phyloP scores from a whole-genome alignment of 148 eudicot species.

The Vaccinium vitisidaea region DNA sequence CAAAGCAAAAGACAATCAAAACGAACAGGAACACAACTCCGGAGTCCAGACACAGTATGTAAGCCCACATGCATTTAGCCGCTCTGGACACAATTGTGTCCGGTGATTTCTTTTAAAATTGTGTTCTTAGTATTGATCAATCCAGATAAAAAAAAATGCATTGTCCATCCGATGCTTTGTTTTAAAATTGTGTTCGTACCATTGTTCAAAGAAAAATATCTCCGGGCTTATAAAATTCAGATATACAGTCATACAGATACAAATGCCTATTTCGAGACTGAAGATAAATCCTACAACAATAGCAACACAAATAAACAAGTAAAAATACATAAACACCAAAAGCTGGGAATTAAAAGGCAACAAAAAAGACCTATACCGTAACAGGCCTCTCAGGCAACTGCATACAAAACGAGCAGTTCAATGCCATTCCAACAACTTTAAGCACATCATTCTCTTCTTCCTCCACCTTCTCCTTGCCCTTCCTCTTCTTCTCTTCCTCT shows the following conservation, averaged over 20 bases:
- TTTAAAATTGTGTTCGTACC: too few species aligned
- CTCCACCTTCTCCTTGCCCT: constrained; percentile 13
- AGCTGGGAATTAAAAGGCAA: background rate
- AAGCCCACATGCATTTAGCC: background rate
- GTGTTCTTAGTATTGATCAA: background rate
- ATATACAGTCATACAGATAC: background rate
- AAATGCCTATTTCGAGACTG: too few species aligned
- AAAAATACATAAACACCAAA: too few species aligned
- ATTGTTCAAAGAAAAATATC: background rate
- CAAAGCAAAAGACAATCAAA: too few species aligned
- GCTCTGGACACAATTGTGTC: background rate
- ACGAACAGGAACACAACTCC: too few species aligned
- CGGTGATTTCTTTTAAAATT: background rate
- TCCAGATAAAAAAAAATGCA: too few species aligned
- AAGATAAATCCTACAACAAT: background rate
- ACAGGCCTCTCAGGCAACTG: constrained; percentile 89
- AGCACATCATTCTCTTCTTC: constrained; percentile 46
- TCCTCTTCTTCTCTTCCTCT: background rate
- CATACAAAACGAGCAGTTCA: constrained; percentile 77
- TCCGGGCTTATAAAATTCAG: background rate
- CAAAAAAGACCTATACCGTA: constrained; percentile 45
- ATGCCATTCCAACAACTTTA: constrained; percentile 44
- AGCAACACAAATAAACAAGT: background rate
- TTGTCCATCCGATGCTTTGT: too few species aligned
- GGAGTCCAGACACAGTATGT: too few species aligned